A percentile compares a stretch with the other conserved stretches of the same genome.
Conservation (phyloP, 1,139 yeast genomes). For the Ashbya aceris region DNA sequence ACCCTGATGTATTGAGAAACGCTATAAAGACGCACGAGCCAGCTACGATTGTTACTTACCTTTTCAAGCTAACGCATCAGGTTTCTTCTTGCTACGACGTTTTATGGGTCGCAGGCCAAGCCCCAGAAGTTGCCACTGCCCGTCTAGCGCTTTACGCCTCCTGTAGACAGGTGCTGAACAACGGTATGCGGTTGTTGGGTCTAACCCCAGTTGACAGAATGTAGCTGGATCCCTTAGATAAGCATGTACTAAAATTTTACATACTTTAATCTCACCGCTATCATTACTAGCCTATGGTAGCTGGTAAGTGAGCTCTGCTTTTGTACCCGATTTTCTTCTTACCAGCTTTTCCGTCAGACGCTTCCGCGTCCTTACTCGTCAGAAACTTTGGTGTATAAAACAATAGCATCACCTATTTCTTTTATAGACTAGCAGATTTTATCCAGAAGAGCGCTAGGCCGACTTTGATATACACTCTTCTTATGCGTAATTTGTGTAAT, state of each 20-base stretch:
- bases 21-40: slow-evolving; percentile 88
- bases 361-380: too few species aligned
- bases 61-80: slow-evolving; percentile 85
- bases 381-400: too few species aligned
- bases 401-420: too few species aligned
- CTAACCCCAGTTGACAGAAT: slow-evolving; percentile 97
- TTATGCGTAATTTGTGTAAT: too few species aligned
- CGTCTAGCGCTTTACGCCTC: slow-evolving; percentile 88
- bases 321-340: background rate
- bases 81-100: slow-evolving; percentile 94
- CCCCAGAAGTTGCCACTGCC: slow-evolving; percentile 76
- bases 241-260: slow-evolving; percentile 1
- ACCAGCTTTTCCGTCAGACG: too few species aligned
- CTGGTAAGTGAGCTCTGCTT: background rate
- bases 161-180: slow-evolving; percentile 81
- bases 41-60: slow-evolving; percentile 85
- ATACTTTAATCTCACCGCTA: background rate
- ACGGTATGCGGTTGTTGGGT: slow-evolving; percentile 87
- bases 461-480: too few species aligned
- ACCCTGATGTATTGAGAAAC: slow-evolving; percentile 82
- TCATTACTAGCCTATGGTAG: background rate
- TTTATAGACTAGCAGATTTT: too few species aligned
- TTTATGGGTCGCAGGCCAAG: slow-evolving; percentile 97
- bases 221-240: slow-evolving; percentile 35
- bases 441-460: too few species aligned